These are phyloP conservation scores for Pyrus communis DNA, from an alignment of 306 rosid genomes.

Conservation along the genomic window DNA sequence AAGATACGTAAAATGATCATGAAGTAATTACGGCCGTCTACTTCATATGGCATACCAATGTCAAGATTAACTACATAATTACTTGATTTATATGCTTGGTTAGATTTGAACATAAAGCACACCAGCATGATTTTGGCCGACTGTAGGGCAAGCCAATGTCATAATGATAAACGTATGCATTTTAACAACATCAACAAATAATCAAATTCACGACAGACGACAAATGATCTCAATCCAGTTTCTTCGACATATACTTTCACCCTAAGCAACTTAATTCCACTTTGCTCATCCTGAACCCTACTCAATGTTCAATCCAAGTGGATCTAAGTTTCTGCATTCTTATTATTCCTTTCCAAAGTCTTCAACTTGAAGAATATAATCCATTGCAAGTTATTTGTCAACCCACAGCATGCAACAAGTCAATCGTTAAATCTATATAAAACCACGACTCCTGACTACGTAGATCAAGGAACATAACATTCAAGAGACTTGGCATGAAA, in stretches of 20 bases:
- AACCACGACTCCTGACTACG: not conserved
- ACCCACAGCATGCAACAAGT: not conserved
- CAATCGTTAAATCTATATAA: not conserved
- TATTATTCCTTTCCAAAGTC: not conserved
- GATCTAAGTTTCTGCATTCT: not conserved
- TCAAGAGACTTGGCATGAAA: not conserved
- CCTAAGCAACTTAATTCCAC: not conserved
- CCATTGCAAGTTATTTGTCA: not conserved
- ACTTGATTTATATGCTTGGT: not conserved
- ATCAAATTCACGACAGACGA: not conserved
- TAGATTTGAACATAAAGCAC: not conserved
- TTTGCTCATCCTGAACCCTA: not conserved
- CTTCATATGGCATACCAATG: not conserved
- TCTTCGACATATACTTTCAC: not conserved
- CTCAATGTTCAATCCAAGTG: not conserved
- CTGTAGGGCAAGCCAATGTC: not conserved
- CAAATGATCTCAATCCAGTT: not conserved
- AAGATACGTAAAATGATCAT: not conserved
- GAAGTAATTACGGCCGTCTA: not conserved
- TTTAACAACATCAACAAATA: not conserved
- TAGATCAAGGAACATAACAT: not conserved
- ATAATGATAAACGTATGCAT: not conserved
- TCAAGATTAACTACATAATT: not conserved
- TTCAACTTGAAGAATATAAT: not conserved
- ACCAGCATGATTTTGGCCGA: not conserved